Conservation (phyloP, 2,329 filamentous ascomycete genomes). For the Magnaporthiopsis incrustans region DNA sequence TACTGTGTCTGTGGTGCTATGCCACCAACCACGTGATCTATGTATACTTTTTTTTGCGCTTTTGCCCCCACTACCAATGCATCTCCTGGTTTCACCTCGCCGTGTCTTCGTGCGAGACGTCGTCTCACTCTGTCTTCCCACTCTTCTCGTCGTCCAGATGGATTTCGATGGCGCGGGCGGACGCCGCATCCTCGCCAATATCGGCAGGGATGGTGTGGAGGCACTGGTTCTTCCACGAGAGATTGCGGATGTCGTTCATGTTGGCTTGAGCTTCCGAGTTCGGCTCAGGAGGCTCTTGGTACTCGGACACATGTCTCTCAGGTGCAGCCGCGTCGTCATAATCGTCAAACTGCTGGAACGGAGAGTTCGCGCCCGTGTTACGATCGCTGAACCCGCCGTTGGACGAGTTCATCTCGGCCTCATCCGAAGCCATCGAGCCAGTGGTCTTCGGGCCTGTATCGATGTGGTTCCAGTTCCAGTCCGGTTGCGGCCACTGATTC, state of each 20-base stretch:
- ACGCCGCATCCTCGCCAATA: conserved; percentile 27
- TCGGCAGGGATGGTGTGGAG: conserved; percentile 30
- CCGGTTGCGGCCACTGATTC: neutral
- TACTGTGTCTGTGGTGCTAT: conserved; percentile 8
- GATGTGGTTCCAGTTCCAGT: conserved; percentile 6
- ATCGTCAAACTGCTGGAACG: conserved; percentile 11
- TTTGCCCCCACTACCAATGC: neutral
- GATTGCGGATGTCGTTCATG: conserved; percentile 23
- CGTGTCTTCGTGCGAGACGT: neutral
- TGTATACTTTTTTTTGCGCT: neutral
- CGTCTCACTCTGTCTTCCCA: conserved; percentile 8
- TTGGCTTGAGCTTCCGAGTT: conserved; percentile 16
- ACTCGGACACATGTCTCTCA: conserved; percentile 10
- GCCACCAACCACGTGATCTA: conserved; percentile 13
- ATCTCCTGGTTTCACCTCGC: neutral
- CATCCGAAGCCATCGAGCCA: conserved; percentile 5
- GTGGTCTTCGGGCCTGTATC: neutral
- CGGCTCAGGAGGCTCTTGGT: conserved; percentile 11
- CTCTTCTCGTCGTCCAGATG: conserved; percentile 34
- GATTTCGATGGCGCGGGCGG: conserved; percentile 41
- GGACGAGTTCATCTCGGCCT: conserved; percentile 8
- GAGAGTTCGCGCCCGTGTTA: conserved; percentile 5
- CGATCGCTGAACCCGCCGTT: conserved; percentile 5
- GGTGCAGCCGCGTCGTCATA: neutral
- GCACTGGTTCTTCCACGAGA: conserved; percentile 26